A percentile compares a stretch with the other conserved stretches of the same genome.
Evolutionary conservation across 2,329 filamentous ascomycete species (phyloP).

Genomic region (Lachnellula hyalina): DNA sequence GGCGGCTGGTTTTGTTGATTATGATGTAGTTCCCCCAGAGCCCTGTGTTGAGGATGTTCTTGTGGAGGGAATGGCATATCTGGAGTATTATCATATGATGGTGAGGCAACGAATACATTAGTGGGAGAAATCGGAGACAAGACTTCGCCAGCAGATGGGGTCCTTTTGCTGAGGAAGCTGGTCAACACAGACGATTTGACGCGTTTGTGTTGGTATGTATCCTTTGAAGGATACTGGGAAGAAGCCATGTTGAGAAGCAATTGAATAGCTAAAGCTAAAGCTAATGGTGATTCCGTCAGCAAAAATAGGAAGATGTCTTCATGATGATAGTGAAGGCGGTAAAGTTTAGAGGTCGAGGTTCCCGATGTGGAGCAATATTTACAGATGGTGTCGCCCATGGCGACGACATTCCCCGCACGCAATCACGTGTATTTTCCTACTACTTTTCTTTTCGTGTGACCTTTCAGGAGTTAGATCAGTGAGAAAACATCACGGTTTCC

Average conservation of each 20-base stretch:
- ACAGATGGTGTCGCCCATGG: neutral
- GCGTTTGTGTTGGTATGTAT: slow-evolving; percentile 26
- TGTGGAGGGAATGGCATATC: slow-evolving; percentile 34
- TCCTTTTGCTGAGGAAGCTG: slow-evolving; percentile 32
- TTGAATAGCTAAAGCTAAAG: slow-evolving; percentile 2
- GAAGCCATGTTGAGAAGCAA: slow-evolving; percentile 27
- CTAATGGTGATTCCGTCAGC: neutral
- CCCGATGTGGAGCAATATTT: neutral
- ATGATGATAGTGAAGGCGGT: slow-evolving; percentile 14
- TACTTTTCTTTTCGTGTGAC: no score
- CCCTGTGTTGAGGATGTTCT: slow-evolving; percentile 36
- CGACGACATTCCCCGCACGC: neutral
- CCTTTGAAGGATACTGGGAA: slow-evolving; percentile 22
- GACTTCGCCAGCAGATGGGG: slow-evolving; percentile 24
- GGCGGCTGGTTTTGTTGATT: slow-evolving; percentile 42
- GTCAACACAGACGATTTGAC: slow-evolving; percentile 31
- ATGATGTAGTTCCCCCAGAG: slow-evolving; percentile 52
- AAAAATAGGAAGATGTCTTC: slow-evolving; percentile 9
- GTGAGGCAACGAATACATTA: slow-evolving; percentile 18
- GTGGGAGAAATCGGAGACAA: slow-evolving; percentile 19
- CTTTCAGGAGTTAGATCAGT: no score
- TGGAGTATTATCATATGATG: slow-evolving; percentile 15
- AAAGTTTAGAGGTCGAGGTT: neutral
- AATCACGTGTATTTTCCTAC: no score
- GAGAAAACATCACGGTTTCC: no score